Conservation (phyloP, 2,329 filamentous ascomycete species). For the Mycosphaerella sp. region DNA sequence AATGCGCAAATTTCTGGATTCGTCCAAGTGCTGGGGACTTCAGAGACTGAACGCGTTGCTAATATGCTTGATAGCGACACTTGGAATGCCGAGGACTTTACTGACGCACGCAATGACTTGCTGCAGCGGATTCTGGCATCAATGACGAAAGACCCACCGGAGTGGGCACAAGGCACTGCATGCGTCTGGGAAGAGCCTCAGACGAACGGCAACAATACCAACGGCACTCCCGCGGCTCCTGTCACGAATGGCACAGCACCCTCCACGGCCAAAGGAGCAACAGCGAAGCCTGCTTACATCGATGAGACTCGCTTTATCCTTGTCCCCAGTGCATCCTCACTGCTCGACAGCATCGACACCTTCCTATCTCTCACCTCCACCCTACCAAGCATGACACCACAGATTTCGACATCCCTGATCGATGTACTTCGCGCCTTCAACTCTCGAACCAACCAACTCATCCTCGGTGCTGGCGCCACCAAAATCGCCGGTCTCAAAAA, state of each 20-base stretch:
- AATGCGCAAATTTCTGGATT: constrained; percentile 79
- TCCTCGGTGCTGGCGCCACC: constrained; percentile 88
- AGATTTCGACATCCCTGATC: constrained; percentile 71
- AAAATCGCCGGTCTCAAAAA: constrained; percentile 85
- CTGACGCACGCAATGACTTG: constrained; percentile 53
- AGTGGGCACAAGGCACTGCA: constrained; percentile 55
- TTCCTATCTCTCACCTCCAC: constrained; percentile 77
- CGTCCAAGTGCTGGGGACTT: constrained; percentile 63
- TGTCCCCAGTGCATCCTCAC: constrained; percentile 73
- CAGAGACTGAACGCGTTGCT: constrained; percentile 67
- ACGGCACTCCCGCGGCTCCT: constrained; percentile 10
- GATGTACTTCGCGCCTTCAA: constrained; percentile 92
- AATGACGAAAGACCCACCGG: constrained; percentile 63
- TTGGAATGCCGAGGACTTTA: constrained; percentile 74
- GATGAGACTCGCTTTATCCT: constrained; percentile 82
- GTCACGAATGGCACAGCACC: constrained; percentile 17
- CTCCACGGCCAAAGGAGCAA: constrained; percentile 16
- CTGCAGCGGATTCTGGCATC: constrained; percentile 61
- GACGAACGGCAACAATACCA: constrained; percentile 30
- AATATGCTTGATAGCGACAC: constrained; percentile 73
- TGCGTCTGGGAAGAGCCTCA: constrained; percentile 45
- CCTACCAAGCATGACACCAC: constrained; percentile 82
- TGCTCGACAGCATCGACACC: constrained; percentile 72
- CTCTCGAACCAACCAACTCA: constrained; percentile 90
- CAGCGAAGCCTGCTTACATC: constrained; percentile 55